Conservation (phyloP, 2,329 filamentous ascomycete species). For the Pseudocercospora ulei region DNA sequence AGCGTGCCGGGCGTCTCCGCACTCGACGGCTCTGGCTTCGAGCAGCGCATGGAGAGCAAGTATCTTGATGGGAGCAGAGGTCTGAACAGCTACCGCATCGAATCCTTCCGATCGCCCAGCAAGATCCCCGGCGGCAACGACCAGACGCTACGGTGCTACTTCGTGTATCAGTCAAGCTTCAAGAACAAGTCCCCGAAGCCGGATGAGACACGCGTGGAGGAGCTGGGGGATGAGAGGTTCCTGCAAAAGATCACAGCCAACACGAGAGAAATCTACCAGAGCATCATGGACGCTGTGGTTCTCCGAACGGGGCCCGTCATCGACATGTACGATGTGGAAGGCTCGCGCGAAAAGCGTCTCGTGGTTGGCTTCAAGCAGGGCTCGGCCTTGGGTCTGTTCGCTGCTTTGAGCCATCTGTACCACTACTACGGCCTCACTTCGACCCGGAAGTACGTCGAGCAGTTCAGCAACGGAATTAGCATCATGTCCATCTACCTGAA, state of each 20-base stretch:
- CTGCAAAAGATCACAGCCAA: constrained; percentile 91
- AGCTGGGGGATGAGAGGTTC: constrained; percentile 89
- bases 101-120: constrained; percentile 90
- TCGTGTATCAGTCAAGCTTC: constrained; percentile 95
- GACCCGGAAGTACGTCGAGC: constrained; percentile 91
- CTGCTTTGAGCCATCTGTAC: constrained; percentile 87
- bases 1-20: constrained; percentile 76
- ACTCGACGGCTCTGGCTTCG: constrained; percentile 74
- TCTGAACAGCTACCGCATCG: constrained; percentile 74
- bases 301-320: constrained; percentile 85
- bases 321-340: constrained; percentile 93
- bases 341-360: constrained; percentile 79
- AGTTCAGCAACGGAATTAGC: constrained; percentile 96
- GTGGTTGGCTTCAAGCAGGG: constrained; percentile 91
- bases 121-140: constrained; percentile 62
- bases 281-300: constrained; percentile 80
- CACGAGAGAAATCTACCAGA: constrained; percentile 90
- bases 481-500: constrained; percentile 93
- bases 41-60: constrained; percentile 87
- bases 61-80: constrained; percentile 72
- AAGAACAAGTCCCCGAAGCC: constrained; percentile 61
- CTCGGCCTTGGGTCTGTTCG: constrained; percentile 87
- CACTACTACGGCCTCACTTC: constrained; percentile 98
- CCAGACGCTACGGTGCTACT: constrained; percentile 89
- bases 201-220: constrained; percentile 76